Conservation (phyloP, 2,329 filamentous ascomycete species). For the Reticulascus tulasneorum region DNA sequence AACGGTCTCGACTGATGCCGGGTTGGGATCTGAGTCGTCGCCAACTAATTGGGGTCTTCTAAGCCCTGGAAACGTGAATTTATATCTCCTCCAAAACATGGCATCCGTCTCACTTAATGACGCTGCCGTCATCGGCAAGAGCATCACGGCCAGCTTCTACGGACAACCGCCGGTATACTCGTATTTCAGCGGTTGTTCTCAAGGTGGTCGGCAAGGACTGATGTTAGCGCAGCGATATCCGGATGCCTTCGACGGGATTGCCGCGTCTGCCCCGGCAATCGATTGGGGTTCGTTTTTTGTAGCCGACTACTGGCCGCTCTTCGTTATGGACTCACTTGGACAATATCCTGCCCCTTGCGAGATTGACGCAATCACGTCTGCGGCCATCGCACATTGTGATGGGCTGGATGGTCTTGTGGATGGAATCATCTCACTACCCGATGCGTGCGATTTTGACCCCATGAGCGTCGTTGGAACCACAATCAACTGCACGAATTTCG, state of each 20-base stretch:
- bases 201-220: constrained; percentile 47
- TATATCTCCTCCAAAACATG: constrained; percentile 28
- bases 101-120: constrained; percentile 23
- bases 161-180: constrained; percentile 25
- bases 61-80: constrained; percentile 10
- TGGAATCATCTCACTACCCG: constrained; percentile 16
- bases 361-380: constrained; percentile 25
- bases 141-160: constrained; percentile 46
- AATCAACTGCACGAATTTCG: constrained; percentile 2
- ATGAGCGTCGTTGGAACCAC: constrained; percentile 8
- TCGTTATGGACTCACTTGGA: constrained; percentile 11
- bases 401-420: constrained; percentile 18
- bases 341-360: constrained; percentile 39
- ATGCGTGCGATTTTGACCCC: constrained; percentile 21
- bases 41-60: constrained; percentile 15
- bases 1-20: constrained; percentile 18
- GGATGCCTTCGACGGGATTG: constrained; percentile 45
- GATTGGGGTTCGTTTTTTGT: constrained; percentile 15
- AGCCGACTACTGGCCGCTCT: constrained; percentile 5
- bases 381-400: constrained; percentile 30
- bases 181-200: constrained; percentile 48
- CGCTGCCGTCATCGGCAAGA: constrained; percentile 44
- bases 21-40: neutral
- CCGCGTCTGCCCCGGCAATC: constrained; percentile 5
- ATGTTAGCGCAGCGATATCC: constrained; percentile 43